A percentile compares a stretch with the other conserved stretches of the same genome.
These are phyloP conservation scores for Melampsora abietis-canadensis DNA, from an alignment of 1,284 basidiomycete species.

Conservation along the genomic window DNA sequence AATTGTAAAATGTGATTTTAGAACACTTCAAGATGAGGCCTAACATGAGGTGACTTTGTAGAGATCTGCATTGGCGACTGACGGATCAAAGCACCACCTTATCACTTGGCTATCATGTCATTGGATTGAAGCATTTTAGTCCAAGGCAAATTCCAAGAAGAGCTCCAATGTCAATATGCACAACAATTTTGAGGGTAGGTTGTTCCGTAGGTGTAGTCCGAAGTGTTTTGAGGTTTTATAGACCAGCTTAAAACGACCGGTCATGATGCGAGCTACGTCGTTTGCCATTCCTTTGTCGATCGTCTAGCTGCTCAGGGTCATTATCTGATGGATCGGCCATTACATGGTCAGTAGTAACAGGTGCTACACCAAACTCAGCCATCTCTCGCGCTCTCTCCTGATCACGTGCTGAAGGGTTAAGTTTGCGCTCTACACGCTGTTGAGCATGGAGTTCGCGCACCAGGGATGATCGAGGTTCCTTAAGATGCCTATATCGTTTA, in stretches of 20 bases:
- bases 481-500: constrained; percentile 25
- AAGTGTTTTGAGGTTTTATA: too few relatives aligned
- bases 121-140: too few relatives aligned
- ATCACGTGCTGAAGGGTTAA: constrained; percentile 48
- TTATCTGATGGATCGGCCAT: not conserved
- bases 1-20: too few relatives aligned
- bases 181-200: too few relatives aligned
- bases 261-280: constrained; percentile 3
- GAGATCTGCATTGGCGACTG: too few relatives aligned
- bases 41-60: too few relatives aligned
- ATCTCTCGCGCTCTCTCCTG: constrained; percentile 48
- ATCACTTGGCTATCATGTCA: too few relatives aligned
- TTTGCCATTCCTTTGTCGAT: constrained; percentile 1
- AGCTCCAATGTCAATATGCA: too few relatives aligned
- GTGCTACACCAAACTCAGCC: constrained; percentile 47
- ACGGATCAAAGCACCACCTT: too few relatives aligned
- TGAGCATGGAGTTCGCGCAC: constrained; percentile 73
- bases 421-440: constrained; percentile 73
- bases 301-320: not conserved
- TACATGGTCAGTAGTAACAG: not conserved
- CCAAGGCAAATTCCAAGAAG: too few relatives aligned
- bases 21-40: too few relatives aligned
- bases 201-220: too few relatives aligned
- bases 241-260: not conserved
- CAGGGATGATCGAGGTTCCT: constrained; percentile 56